Conservation (phyloP, 768 basidiomycete genomes). For the Boletus subcaerulescens region DNA sequence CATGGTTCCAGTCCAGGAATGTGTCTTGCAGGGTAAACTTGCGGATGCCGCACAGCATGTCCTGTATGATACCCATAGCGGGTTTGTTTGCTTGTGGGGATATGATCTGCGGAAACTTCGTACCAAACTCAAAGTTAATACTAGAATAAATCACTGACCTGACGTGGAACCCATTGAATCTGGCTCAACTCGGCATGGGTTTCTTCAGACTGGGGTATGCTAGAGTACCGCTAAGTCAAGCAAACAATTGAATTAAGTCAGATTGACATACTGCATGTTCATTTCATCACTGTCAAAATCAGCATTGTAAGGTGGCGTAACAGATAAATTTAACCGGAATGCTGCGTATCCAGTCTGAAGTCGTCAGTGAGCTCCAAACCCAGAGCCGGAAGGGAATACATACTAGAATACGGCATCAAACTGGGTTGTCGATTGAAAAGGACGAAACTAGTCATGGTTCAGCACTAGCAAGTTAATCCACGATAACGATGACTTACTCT, state of each 20-base stretch:
- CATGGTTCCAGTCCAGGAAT: too few relatives aligned
- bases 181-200: conserved; percentile 97
- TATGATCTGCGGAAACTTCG: conserved; percentile 65
- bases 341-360: conserved; percentile 42
- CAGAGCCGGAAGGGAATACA: conserved; percentile 25
- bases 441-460: conserved; percentile 16
- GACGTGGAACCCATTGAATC: conserved; percentile 97
- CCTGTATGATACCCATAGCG: conserved; percentile 99
- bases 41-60: conserved; percentile 94
- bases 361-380: conserved; percentile 18
- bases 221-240: conserved; percentile 31
- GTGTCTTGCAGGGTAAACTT: too few relatives aligned
- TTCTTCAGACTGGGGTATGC: conserved; percentile 97
- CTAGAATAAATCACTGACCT: conserved; percentile 46
- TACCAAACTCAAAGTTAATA: background rate
- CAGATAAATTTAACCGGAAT: conserved; percentile 96
- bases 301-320: conserved; percentile 98
- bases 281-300: conserved; percentile 99
- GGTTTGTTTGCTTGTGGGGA: conserved; percentile 99
- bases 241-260: background rate
- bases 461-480: background rate
- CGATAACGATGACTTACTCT: conserved; percentile 76
- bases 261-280: conserved; percentile 96
- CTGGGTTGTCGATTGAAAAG: conserved; percentile 98
- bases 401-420: conserved; percentile 97